phyloP scores from a whole-genome alignment of 2,329 filamentous ascomycete genomes.

The Ophiognomonia clavigignenti-juglandacearum region DNA sequence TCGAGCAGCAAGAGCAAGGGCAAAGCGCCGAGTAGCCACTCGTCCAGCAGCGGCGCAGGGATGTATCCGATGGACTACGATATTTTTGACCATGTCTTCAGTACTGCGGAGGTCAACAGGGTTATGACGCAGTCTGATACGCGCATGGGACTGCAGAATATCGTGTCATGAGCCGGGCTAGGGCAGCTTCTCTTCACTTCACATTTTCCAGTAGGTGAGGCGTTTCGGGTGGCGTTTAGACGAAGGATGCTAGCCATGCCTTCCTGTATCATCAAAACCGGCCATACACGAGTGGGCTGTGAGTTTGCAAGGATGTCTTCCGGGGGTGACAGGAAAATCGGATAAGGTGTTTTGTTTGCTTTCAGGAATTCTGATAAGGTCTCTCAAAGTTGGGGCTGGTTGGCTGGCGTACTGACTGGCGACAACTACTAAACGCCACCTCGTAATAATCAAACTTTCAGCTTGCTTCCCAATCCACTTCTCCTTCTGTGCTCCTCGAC shows the following conservation, averaged over 20 bases:
- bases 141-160: constrained; percentile 49
- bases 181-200: background rate
- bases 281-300: constrained; percentile 1
- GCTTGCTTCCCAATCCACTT: background rate
- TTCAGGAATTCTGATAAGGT: background rate
- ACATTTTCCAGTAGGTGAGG: background rate
- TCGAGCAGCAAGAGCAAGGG: constrained; percentile 21
- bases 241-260: constrained; percentile 1
- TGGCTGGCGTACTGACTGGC: background rate
- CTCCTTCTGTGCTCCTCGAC: no score
- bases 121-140: constrained; percentile 49
- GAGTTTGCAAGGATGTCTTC: background rate
- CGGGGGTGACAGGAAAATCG: background rate
- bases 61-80: constrained; percentile 41
- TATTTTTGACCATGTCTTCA: constrained; percentile 51
- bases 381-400: background rate
- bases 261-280: no score
- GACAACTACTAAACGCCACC: background rate
- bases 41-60: constrained; percentile 8
- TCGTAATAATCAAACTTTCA: background rate
- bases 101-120: constrained; percentile 41
- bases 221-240: constrained; percentile 1
- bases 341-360: background rate
- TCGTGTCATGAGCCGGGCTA: constrained; percentile 29
- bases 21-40: constrained; percentile 20